phyloP scores from a whole-genome alignment of 495 filamentous ascomycete species.

The Hyaloscypha finlandica region DNA sequence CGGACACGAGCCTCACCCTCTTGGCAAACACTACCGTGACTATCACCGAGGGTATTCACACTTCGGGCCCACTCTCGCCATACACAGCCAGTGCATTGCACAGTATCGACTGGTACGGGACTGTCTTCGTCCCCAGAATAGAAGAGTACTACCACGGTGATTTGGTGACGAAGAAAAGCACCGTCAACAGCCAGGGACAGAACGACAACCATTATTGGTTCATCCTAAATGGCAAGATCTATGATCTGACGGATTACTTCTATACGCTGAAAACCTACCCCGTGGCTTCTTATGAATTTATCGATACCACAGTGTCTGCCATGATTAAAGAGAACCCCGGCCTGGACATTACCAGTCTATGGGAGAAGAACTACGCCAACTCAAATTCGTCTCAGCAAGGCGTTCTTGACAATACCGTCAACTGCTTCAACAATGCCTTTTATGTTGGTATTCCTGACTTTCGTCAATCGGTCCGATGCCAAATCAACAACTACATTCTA shows the following conservation, averaged over 20 bases:
- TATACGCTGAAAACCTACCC: slow-evolving; percentile 58
- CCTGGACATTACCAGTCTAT: slow-evolving; percentile 68
- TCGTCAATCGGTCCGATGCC: slow-evolving; percentile 71
- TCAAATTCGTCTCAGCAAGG: slow-evolving; percentile 41
- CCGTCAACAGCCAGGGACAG: slow-evolving; percentile 63
- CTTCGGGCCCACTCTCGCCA: slow-evolving; percentile 60
- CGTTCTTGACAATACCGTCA: slow-evolving; percentile 58
- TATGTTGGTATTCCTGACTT: slow-evolving; percentile 86
- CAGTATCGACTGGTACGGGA: slow-evolving; percentile 71
- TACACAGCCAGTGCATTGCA: slow-evolving; percentile 57
- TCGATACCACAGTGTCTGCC: slow-evolving; percentile 62
- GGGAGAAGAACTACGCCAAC: slow-evolving; percentile 48
- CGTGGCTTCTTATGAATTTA: slow-evolving; percentile 58
- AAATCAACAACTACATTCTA: slow-evolving; percentile 90
- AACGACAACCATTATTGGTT: slow-evolving; percentile 75
- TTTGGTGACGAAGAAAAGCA: slow-evolving; percentile 62
- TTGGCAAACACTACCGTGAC: slow-evolving; percentile 35
- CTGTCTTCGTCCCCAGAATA: slow-evolving; percentile 76
- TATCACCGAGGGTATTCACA: slow-evolving; percentile 57
- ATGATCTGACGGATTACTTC: slow-evolving; percentile 92
- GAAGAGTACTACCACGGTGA: slow-evolving; percentile 84
- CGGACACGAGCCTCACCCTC: slow-evolving; percentile 51
- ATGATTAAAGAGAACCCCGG: slow-evolving; percentile 76
- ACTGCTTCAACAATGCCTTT: slow-evolving; percentile 83
- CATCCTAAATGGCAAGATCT: slow-evolving; percentile 71